Percentiles rank a stretch among this genome's conserved stretches.
Evolutionary conservation across 2,329 filamentous ascomycete genomes (phyloP).

Genomic region (Ceratocystis alfenasii): DNA sequence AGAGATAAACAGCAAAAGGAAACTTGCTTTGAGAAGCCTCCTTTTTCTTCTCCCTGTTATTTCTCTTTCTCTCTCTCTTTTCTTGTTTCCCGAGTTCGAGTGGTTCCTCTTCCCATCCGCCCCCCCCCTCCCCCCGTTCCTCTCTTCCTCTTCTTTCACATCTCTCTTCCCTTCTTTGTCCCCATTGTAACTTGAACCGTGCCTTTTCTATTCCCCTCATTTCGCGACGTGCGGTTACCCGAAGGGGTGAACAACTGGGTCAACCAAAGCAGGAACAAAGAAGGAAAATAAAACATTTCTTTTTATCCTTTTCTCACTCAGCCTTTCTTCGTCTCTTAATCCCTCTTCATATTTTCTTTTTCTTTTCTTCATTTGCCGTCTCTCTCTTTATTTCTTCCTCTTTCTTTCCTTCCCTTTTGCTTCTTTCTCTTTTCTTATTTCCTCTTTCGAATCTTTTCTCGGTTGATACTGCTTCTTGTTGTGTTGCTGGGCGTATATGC

Average conservation of each 20-base stretch:
- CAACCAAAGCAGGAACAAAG: neutral
- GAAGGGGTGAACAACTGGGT: conserved; percentile 4
- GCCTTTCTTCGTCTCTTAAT: conserved; percentile 26
- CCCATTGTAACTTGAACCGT: conserved; percentile 9
- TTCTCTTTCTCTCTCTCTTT: neutral
- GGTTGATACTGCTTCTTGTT: neutral
- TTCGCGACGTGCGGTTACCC: conserved; percentile 2
- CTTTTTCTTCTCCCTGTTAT: neutral
- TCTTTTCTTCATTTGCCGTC: conserved; percentile 23
- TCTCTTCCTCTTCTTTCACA: neutral
- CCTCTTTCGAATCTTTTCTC: conserved; percentile 36
- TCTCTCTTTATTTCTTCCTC: conserved; percentile 25
- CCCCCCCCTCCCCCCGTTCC: neutral
- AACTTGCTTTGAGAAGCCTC: neutral
- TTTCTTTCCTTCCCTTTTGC: neutral
- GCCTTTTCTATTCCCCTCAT: conserved; percentile 10
- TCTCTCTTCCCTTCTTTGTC: neutral
- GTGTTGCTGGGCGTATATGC: neutral
- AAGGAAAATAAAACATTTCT: neutral
- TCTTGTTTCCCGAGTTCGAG: neutral
- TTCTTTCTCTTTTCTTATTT: conserved; percentile 20
- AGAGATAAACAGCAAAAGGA: neutral
- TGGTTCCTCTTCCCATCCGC: neutral
- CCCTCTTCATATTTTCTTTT: neutral
- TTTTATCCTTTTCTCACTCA: conserved; percentile 23